Base-by-base conservation (phyloP, 768 basidiomycete genomes). In the Tubosaeta sp. region DNA sequence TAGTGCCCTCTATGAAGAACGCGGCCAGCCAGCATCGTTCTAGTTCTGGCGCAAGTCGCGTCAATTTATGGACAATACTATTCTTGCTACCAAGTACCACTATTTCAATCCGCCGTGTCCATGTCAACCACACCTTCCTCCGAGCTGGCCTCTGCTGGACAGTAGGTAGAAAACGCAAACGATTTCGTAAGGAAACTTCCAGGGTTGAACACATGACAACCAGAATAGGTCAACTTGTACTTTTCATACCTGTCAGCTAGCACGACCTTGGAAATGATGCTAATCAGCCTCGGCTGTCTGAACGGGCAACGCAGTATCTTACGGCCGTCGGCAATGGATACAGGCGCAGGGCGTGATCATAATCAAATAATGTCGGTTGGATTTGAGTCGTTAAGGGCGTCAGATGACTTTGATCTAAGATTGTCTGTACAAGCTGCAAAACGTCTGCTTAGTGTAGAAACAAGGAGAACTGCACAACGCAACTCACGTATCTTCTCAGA, bases 181-280 rank as follows among this genome's bases (percentile, higher is more conserved):
- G 86, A 79, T 44, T 81, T 86, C 5, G 90, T 83, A 13, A 93
- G 76, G 64, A 98, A 97, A 44, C 87, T 84, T 18, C 96, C 94
- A 0, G 96, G 96, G 66, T 99, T 99, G 77, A 98, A 94, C 24
- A 98, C 96, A 69, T 98, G 96, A 61, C 96, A 98, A 11, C 93
- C 93, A 52, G 94, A 94, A 67, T 99, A 99, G 1, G 94, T 98
- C 56, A 96, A 76, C 61, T 96, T 92, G 67, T 92, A 99, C 42
- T 88, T 82, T 65, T 96, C 94, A 63, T 97, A 96, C 69, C 87
- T 94, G 71, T 99, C 96, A 1, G 96, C 96, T 12, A 99, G 80
- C 29, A 98, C 77, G 18, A 97, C 76, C 94, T 96, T 54, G 16
- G 24, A 35, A 29, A 48, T 3, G 22, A 41, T 29, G 19, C 29